Percentiles rank a stretch among this genome's conserved stretches.
Conservation (phyloP, 164 flowering plant species). For the Aristolochia fimbriata region DNA sequence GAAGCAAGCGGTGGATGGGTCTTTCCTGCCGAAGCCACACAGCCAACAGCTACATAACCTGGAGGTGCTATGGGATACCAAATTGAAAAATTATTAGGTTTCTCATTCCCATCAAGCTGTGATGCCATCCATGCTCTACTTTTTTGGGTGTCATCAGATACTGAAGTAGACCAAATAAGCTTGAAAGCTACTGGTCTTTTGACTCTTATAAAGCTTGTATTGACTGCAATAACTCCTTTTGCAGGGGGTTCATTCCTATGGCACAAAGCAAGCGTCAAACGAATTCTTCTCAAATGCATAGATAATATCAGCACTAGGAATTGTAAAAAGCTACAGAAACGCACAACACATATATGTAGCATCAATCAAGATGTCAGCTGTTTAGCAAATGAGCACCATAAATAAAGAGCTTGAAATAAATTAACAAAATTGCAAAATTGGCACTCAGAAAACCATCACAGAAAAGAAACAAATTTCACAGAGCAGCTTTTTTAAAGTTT, state of each 20-base stretch:
- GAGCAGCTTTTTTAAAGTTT: no score
- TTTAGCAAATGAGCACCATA: no score
- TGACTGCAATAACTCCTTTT: constrained; percentile 83
- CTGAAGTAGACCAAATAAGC: constrained; percentile 54
- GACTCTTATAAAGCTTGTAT: constrained; percentile 59
- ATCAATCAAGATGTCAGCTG: no score
- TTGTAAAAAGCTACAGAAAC: no score
- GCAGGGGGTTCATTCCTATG: constrained; percentile 90
- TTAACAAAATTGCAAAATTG: no score
- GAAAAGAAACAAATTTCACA: no score
- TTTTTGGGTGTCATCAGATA: constrained; percentile 16
- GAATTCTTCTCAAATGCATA: not conserved
- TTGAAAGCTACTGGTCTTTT: constrained; percentile 74
- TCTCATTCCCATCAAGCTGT: constrained; percentile 7
- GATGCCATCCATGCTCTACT: constrained; percentile 1
- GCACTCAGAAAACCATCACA: no score
- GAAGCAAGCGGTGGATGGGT: constrained; percentile 62
- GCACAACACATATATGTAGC: no score
- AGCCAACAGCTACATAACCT: constrained; percentile 90
- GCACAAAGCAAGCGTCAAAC: constrained; percentile 8
- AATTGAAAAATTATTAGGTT: constrained; percentile 45
- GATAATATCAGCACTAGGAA: not conserved
- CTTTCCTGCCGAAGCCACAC: constrained; percentile 73
- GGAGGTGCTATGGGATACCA: constrained; percentile 95
- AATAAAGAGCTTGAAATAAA: no score